Evolutionary conservation across 169 alveolate genomes (phyloP), one percentile per base, ranked within the genome.

Genomic region (Eimeria praecox): DNA sequence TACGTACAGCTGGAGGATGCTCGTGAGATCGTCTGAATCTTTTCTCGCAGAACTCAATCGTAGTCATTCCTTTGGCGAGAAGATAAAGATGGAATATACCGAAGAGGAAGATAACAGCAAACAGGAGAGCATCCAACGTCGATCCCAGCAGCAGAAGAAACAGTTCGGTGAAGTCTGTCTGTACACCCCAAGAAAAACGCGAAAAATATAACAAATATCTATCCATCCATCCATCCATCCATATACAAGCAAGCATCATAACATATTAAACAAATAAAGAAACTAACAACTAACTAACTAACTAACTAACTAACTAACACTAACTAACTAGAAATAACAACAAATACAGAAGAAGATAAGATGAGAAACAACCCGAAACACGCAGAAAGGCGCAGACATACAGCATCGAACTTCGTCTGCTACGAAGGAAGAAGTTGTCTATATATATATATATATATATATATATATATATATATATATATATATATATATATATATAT

Each of bases 21-120:
- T 38, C 38, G 9, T 30, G 77, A 12, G 56, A 20, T 18, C 94
- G 56, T 38, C 52, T 56, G 64, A 54, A 52, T 56, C 97, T 96
- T 95, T 98, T 98, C 94, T 98, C 99, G 96, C 98, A 97, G 91
- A 98, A 97, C 91, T 98, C 99, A 64, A 98, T 97, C 10, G 99
- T 98, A 27, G 99, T 98, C 97, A 97, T 97, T 9, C 97, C 97
- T 33, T 71, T 89, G 14, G 40, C 71, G 24, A 89, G 35, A 40
- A 89, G 85, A 97, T 98, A 97, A 40, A 97, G 54, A 95, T 98
- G 99, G 89, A 98, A 98, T 62, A 92, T 64, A 80, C 96, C 92
- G 95, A 98, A 98, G 18, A 96, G 94, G 35, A 97, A 95, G 62
- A 97, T 69, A 40, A 98, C 94, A 3, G 98, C 80, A 35, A 96